phyloP scores from a whole-genome alignment of 345 rosid genomes.

The Cardamine resedifolia region DNA sequence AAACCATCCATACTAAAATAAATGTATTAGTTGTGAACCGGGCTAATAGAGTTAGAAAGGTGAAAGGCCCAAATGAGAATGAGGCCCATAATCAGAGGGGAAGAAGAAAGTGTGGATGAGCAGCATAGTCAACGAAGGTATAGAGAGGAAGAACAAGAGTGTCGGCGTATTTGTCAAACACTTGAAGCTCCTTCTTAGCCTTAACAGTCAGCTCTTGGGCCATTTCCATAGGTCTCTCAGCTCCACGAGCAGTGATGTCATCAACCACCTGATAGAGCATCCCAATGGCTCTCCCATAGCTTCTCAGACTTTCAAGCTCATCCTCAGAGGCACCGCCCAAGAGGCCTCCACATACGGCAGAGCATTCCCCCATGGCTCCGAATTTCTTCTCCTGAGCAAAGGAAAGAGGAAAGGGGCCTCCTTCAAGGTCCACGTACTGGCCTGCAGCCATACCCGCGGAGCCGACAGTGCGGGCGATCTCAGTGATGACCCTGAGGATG shows the following conservation, averaged over 20 bases:
- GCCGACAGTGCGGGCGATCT: constrained; percentile 92
- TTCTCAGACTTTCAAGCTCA: constrained; percentile 66
- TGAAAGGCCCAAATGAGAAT: not conserved
- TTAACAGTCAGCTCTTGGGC: constrained; percentile 63
- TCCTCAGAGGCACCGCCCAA: constrained; percentile 81
- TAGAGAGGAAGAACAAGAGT: constrained; percentile 58
- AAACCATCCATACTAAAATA: too few species aligned
- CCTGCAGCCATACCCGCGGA: constrained; percentile 98
- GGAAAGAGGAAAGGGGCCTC: constrained; percentile 56
- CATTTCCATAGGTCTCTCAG: constrained; percentile 62
- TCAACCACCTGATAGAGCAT: constrained; percentile 80
- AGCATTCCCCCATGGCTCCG: constrained; percentile 89
- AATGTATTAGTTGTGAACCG: too few species aligned
- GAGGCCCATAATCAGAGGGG: constrained; percentile 21
- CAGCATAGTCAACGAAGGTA: constrained; percentile 86
- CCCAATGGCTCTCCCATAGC: constrained; percentile 88
- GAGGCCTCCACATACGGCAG: constrained; percentile 90
- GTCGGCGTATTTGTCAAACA: constrained; percentile 70
- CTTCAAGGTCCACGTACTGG: constrained; percentile 88
- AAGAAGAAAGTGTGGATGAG: constrained; percentile 49
- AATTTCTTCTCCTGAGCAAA: constrained; percentile 84
- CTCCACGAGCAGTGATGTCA: constrained; percentile 52
- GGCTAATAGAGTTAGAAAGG: too few species aligned
- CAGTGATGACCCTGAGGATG: constrained; percentile 71
- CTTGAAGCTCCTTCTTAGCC: constrained; percentile 65